These are phyloP conservation scores for Lolium rigidum DNA, from an alignment of 176 grass and related monocot genomes.

Conservation along the genomic window DNA sequence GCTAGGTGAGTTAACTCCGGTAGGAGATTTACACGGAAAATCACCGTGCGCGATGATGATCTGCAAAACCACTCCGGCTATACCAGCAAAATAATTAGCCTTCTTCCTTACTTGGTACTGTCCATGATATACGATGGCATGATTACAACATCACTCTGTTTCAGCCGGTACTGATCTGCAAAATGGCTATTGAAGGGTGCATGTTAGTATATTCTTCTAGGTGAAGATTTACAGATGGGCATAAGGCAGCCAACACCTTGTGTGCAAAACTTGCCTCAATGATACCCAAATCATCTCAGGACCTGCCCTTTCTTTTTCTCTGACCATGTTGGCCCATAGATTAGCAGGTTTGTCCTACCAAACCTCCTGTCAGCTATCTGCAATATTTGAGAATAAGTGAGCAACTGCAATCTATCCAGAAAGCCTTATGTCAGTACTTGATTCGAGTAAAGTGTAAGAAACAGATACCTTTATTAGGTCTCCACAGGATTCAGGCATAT, in stretches of 20 bases:
- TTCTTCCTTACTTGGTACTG: not conserved
- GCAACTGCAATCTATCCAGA: not conserved
- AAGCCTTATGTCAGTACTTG: not conserved
- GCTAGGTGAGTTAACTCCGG: not conserved
- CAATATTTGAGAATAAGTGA: constrained; percentile 42
- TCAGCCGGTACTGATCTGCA: not conserved
- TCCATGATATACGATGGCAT: not conserved
- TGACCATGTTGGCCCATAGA: constrained; percentile 89
- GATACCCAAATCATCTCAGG: constrained; percentile 31
- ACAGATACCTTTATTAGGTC: constrained; percentile 70
- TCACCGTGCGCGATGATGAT: not conserved
- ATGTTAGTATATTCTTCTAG: not conserved
- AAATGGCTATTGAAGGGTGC: not conserved
- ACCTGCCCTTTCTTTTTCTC: constrained; percentile 75
- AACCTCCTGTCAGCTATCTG: constrained; percentile 96
- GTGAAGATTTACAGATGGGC: not conserved
- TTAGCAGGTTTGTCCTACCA: constrained; percentile 94
- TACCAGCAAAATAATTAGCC: too few species aligned
- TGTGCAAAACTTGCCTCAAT: constrained; percentile 13
- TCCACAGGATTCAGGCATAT: constrained; percentile 77
- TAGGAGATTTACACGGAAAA: constrained; percentile 14
- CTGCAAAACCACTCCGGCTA: too few species aligned
- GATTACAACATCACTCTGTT: not conserved
- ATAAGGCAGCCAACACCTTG: not conserved
- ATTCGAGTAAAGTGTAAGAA: not conserved